Evolutionary conservation across 2,329 filamentous ascomycete genomes (phyloP), one percentile per base, ranked within the genome.

Genomic region (Ceratocystis albifundus): DNA sequence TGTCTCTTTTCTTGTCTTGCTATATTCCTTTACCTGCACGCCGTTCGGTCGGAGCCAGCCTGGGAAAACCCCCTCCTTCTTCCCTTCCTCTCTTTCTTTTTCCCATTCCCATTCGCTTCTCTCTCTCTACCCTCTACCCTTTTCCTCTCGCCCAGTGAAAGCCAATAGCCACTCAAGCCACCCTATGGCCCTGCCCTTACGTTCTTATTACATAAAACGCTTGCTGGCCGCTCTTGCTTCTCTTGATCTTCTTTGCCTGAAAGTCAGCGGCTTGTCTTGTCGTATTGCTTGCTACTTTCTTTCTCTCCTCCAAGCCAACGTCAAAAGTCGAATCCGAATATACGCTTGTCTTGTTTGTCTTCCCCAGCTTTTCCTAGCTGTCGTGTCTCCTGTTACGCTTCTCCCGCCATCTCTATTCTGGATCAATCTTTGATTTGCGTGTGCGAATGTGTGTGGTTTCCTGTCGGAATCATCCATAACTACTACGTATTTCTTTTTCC

Each of bases 131-230:
- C 3, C 36, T 15, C 36, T 41, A 41, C 15, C 3, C 36, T 15
- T 12, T 41, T 41, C 20, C 48, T 25, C 36, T 41, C 48, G 1
- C 48, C n/a, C 8, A 50, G 36, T 15, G 15, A 41, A 41, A 41
- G 36, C 36, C 36, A 41, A 10, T 12, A 57, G 53, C 53, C 53
- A 57, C 53, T 57, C 53, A 57, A 57, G 53, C 53, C 53, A 45
- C 61, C 28, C 45, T 63, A 41, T 22, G 61, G 61, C 32, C 61
- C 22, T 45, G 61, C 41, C 45, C 44, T 44, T 62, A 41, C 66
- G 64, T 68, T 68, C 67, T 55, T 66, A 69, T 70, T 70, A 69
- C 69, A 70, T 70, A 69, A 70, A 70, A 69, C 61, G 66, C 66
- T 41, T 67, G 66, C 22, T 61, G 50, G 66, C 53, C 62, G 66